Percentiles rank a stretch among this genome's conserved stretches.
phyloP scores from a whole-genome alignment of 306 rosid genomes.

The Betula pendula region DNA sequence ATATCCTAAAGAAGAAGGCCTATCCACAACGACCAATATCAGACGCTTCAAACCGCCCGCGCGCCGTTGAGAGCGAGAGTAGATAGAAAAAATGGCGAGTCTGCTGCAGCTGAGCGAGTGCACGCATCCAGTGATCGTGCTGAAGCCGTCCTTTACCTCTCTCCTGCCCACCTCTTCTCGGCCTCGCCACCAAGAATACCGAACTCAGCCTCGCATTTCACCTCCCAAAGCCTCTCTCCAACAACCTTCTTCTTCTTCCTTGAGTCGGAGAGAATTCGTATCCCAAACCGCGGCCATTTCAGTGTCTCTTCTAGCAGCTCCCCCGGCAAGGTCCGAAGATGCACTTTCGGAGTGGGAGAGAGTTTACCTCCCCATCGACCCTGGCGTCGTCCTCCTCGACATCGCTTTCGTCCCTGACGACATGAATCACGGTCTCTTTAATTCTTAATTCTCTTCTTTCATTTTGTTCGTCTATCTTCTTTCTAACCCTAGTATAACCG shows the following conservation, averaged over 20 bases:
- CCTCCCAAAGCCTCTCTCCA: constrained; percentile 47
- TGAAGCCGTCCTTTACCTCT: constrained; percentile 47
- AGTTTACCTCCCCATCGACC: constrained; percentile 83
- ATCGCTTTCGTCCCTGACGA: constrained; percentile 93
- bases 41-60: constrained; percentile 50
- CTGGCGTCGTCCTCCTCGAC: constrained; percentile 96
- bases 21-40: neutral
- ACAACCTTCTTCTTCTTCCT: constrained; percentile 17
- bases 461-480: neutral
- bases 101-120: constrained; percentile 56
- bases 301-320: constrained; percentile 42
- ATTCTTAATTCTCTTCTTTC: neutral
- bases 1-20: neutral
- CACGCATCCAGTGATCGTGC: constrained; percentile 33
- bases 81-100: constrained; percentile 51
- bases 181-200: constrained; percentile 27
- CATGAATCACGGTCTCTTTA: constrained; percentile 50
- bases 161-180: constrained; percentile 29
- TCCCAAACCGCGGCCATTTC: constrained; percentile 66
- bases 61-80: constrained; percentile 34
- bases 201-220: constrained; percentile 26
- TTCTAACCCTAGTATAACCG: too few relatives aligned
- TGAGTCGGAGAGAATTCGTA: constrained; percentile 60
- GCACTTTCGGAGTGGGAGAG: constrained; percentile 86
- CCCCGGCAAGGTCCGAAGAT: constrained; percentile 60